These are phyloP conservation scores for Populus hybrid DNA, from an alignment of 441 rosid genomes.

Conservation along the genomic window DNA sequence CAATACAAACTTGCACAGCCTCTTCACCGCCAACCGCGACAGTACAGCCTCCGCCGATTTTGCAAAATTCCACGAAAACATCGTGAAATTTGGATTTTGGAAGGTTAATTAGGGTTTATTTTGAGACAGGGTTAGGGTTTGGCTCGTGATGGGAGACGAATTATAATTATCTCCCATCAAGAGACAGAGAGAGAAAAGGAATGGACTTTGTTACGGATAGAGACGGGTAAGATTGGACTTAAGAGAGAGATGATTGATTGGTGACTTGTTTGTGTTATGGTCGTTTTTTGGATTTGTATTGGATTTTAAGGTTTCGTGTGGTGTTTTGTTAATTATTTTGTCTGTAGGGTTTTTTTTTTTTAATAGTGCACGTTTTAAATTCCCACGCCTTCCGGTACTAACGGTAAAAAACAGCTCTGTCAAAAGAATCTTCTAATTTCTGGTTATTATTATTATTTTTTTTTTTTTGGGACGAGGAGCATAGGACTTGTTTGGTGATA, in stretches of 20 bases:
- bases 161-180: conserved; percentile 37
- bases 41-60: conserved; percentile 77
- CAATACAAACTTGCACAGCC: conserved; percentile 76
- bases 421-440: too few species aligned
- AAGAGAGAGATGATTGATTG: neutral
- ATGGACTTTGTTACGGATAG: too few species aligned
- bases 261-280: neutral
- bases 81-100: conserved; percentile 14
- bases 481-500: too few species aligned
- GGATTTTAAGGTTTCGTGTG: neutral
- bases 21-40: conserved; percentile 89
- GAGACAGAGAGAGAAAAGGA: conserved; percentile 17
- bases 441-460: too few species aligned
- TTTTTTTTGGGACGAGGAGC: neutral
- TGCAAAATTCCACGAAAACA: conserved; percentile 81
- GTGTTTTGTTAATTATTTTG: neutral
- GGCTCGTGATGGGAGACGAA: conserved; percentile 37
- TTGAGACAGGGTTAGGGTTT: neutral
- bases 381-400: neutral
- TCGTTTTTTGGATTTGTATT: neutral
- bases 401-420: neutral
- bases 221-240: neutral
- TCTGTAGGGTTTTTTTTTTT: neutral
- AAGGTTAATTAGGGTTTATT: neutral
- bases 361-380: neutral